Evolutionary conservation across 768 basidiomycete genomes (phyloP), one percentile per base, ranked within the genome.

Genomic region (Suillus discolor): DNA sequence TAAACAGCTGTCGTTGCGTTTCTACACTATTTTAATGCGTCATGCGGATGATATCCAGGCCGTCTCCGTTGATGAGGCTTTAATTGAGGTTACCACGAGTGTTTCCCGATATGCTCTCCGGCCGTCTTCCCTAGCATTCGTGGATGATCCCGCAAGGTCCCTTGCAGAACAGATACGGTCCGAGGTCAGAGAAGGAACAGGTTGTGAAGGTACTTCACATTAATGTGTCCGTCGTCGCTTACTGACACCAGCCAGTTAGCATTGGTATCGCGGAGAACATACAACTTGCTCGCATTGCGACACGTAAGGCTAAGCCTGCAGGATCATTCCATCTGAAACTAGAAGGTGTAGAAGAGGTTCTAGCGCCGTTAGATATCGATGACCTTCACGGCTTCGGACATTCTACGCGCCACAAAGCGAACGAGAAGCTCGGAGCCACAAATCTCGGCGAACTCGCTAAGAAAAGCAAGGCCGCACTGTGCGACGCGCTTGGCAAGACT

Each of bases 1-100:
- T 79, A 95, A 92, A 72, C 80, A 90, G 63, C 81, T 90, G 62
- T 96, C 97, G 0, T 77, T 96, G 61, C 84, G 89, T 44, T 98
- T 99, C 75, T 99, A 99, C 77, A 94, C 92, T 6, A 91, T 97
- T 62, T 83, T 99, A 39, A 93, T 98, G 89, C 80, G 85, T 0
- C 88, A 92, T 72, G 93, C 94, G 28, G 94, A 97, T 71, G 94
- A 96, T 69, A 81, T 99, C 3, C 90, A 98, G 78, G 96, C 96
- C 2, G 96, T 98, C 18, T 97, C 95, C 2, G 93, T 99, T 6
- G 97, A 99, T 67, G 97, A 99, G 74, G 97, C 95, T 0, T 83
- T 98, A 28, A 88, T 99, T 66, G 96, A 98, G 65, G 93, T 96
- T 18, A 89, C 93, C 0, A 83, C 79, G 5, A 80, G 83, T 0